Evolutionary conservation across 306 rosid genomes (phyloP).

Genomic region (Prunus fruticosa): DNA sequence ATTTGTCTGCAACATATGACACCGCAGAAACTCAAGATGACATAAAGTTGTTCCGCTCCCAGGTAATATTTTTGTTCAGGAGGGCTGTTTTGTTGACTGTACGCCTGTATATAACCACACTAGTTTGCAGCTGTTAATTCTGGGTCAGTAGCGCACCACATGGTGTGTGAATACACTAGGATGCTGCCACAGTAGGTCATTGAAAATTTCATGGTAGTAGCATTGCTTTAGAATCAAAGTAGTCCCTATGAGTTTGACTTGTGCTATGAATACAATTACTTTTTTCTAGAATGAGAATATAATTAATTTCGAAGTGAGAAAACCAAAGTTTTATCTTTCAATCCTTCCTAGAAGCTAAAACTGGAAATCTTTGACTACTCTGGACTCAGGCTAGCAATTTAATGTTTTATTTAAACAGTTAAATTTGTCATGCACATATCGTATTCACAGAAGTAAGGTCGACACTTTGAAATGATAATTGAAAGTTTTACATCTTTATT

Average conservation of each 20-base stretch:
- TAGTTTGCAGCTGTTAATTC: not conserved
- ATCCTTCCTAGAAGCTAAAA: not conserved
- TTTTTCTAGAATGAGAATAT: not conserved
- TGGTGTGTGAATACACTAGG: not conserved
- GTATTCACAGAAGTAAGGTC: not conserved
- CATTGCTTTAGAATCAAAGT: not conserved
- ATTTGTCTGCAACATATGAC: slow-evolving; percentile 72
- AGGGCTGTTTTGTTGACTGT: slow-evolving; percentile 19
- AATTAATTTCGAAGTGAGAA: not conserved
- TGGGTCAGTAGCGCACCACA: not conserved
- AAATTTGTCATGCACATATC: not conserved
- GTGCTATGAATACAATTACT: not conserved
- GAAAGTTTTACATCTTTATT: slow-evolving; percentile 9
- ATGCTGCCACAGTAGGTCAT: not conserved
- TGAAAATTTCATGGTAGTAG: not conserved
- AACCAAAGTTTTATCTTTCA: not conserved
- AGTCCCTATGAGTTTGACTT: not conserved
- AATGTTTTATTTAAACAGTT: not conserved
- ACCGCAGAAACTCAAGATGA: slow-evolving; percentile 73
- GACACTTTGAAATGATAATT: not conserved
- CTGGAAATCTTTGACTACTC: not conserved
- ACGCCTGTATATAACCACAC: slow-evolving; percentile 17
- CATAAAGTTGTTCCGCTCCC: slow-evolving; percentile 65
- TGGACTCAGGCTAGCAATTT: not conserved
- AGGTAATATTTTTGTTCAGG: slow-evolving; percentile 46